Percentiles rank a stretch among this genome's conserved stretches.
phyloP scores from a whole-genome alignment of 2,329 filamentous ascomycete genomes.

The Fusarium lateritium region DNA sequence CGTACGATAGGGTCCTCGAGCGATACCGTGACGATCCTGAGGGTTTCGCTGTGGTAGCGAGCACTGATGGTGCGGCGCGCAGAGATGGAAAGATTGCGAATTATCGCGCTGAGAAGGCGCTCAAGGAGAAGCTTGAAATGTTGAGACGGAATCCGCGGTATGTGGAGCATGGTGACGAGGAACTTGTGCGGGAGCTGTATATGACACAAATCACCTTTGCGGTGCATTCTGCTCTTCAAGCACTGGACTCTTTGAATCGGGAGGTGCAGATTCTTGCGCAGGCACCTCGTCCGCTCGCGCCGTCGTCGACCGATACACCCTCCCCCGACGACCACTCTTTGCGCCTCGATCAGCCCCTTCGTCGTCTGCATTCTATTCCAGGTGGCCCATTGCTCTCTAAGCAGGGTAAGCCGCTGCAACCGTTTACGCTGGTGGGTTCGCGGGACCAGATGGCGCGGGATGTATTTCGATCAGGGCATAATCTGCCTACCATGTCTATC shows the following conservation, averaged over 20 bases:
- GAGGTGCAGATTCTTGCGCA: constrained; percentile 87
- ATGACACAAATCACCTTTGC: constrained; percentile 81
- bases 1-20: constrained; percentile 79
- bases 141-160: constrained; percentile 64
- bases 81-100: constrained; percentile 88
- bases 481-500: constrained; percentile 96
- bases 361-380: constrained; percentile 63
- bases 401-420: constrained; percentile 87
- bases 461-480: constrained; percentile 93
- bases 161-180: constrained; percentile 81
- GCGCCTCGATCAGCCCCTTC: constrained; percentile 77
- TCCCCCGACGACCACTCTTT: constrained; percentile 70
- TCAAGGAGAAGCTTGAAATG: constrained; percentile 84
- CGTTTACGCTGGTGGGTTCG: constrained; percentile 87
- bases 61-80: constrained; percentile 73
- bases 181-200: constrained; percentile 83
- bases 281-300: constrained; percentile 72
- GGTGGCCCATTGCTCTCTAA: constrained; percentile 82
- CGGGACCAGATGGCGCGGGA: constrained; percentile 82
- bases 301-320: constrained; percentile 62
- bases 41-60: constrained; percentile 80
- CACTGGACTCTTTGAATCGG: constrained; percentile 87
- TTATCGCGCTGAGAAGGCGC: constrained; percentile 86
- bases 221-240: constrained; percentile 85
- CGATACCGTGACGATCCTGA: constrained; percentile 79